These are phyloP conservation scores for Russula lepida DNA, from an alignment of 768 basidiomycete species.

Conservation along the genomic window DNA sequence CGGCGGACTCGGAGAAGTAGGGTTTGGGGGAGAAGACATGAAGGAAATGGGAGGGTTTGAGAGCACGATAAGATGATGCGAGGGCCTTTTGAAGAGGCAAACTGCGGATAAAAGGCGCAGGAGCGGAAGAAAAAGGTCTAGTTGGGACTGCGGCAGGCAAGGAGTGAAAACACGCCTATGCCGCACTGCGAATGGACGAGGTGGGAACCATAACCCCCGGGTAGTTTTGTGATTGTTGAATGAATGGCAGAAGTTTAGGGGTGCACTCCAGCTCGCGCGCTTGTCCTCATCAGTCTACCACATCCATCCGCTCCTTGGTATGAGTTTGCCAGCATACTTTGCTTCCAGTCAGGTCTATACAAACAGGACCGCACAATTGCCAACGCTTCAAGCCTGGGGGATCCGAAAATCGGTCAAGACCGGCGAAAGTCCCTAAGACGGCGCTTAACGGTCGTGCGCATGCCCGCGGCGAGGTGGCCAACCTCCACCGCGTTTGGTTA, in stretches of 20 bases:
- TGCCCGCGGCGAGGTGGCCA: neutral
- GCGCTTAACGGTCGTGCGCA: neutral
- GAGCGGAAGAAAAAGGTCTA: neutral
- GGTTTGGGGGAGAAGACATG: constrained; percentile 4
- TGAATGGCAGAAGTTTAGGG: constrained; percentile 1
- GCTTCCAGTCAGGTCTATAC: neutral
- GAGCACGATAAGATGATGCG: neutral
- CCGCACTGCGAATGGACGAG: constrained; percentile 4
- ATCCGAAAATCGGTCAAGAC: neutral
- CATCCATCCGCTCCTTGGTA: neutral
- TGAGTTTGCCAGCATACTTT: neutral
- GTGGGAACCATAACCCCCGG: neutral
- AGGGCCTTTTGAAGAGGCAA: neutral
- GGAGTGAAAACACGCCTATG: neutral
- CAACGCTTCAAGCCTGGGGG: neutral
- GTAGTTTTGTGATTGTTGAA: constrained; percentile 1
- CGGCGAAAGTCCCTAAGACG: neutral
- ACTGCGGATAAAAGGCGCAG: constrained; percentile 9
- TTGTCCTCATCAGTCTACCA: neutral
- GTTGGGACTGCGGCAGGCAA: neutral
- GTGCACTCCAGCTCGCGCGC: constrained; percentile 8
- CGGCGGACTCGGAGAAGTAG: neutral
- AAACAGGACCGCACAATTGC: neutral
- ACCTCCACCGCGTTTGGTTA: neutral
- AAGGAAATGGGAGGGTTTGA: neutral